These are phyloP conservation scores for Prunus mira DNA, from an alignment of 306 rosid species.

Conservation along the genomic window DNA sequence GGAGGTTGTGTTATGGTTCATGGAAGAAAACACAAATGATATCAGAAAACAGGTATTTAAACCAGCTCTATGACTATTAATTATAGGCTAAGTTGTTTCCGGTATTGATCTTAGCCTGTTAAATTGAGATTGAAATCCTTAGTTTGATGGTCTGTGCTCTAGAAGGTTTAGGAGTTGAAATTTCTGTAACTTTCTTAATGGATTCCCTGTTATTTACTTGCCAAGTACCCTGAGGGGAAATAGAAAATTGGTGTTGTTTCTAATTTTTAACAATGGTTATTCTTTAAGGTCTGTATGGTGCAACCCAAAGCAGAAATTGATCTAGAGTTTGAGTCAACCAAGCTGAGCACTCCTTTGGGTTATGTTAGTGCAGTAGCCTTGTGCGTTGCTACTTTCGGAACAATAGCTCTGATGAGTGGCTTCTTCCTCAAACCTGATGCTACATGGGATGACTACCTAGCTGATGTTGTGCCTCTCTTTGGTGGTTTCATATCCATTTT, in stretches of 20 bases:
- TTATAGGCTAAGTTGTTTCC: not conserved
- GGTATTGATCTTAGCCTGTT: not conserved
- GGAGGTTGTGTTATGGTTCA: slow-evolving; percentile 86
- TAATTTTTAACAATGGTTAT: not conserved
- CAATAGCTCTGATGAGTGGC: slow-evolving; percentile 85
- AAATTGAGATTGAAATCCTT: not conserved
- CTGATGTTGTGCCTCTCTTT: slow-evolving; percentile 80
- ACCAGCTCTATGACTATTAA: not conserved
- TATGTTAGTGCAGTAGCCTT: slow-evolving; percentile 65
- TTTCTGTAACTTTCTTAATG: not conserved
- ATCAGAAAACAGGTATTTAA: slow-evolving; percentile 71
- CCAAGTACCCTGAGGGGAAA: not conserved
- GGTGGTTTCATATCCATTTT: slow-evolving; percentile 78
- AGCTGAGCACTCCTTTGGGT: slow-evolving; percentile 78
- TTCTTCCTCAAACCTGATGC: slow-evolving; percentile 92
- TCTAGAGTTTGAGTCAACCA: slow-evolving; percentile 77
- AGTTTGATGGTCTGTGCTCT: not conserved
- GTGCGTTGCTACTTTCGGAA: slow-evolving; percentile 79
- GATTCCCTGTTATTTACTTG: too few species aligned
- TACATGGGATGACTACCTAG: slow-evolving; percentile 71
- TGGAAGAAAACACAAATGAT: slow-evolving; percentile 80
- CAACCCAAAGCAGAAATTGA: slow-evolving; percentile 97
- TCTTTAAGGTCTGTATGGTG: slow-evolving; percentile 73
- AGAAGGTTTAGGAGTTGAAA: not conserved
- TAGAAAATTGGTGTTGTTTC: not conserved